Conservation (phyloP, 306 rosid species). For the Acacia acuminata region DNA sequence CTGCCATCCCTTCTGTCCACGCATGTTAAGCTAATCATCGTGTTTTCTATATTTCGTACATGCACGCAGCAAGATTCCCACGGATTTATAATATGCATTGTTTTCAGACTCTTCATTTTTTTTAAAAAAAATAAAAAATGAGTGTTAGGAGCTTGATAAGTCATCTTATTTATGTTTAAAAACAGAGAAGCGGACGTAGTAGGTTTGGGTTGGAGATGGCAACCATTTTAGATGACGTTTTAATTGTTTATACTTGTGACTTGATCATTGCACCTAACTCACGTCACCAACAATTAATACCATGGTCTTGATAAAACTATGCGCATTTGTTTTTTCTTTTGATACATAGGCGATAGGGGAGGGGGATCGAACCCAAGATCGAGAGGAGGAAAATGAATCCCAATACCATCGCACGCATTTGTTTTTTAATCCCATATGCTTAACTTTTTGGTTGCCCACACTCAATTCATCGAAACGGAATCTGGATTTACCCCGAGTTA, state of each 20-base stretch:
- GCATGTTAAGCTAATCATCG: not conserved
- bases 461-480: no score
- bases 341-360: no score
- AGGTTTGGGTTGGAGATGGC: not conserved
- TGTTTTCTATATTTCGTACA: not conserved
- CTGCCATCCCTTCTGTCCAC: not conserved
- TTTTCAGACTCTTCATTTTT: not conserved
- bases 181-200: not conserved
- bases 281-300: not conserved
- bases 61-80: not conserved
- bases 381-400: no score
- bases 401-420: no score
- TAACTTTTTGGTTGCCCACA: no score
- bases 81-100: not conserved
- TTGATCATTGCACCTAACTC: not conserved
- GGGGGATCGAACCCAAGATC: no score
- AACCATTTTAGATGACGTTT: not conserved
- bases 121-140: not conserved
- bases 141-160: not conserved
- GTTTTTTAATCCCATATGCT: no score
- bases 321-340: not conserved
- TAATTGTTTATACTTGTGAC: not conserved
- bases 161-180: not conserved
- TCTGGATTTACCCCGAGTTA: no score
- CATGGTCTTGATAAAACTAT: not conserved